Percentiles rank a stretch among this genome's conserved stretches.
phyloP scores from a whole-genome alignment of 2,329 filamentous ascomycete species.

The Apiospora pterosperma region DNA sequence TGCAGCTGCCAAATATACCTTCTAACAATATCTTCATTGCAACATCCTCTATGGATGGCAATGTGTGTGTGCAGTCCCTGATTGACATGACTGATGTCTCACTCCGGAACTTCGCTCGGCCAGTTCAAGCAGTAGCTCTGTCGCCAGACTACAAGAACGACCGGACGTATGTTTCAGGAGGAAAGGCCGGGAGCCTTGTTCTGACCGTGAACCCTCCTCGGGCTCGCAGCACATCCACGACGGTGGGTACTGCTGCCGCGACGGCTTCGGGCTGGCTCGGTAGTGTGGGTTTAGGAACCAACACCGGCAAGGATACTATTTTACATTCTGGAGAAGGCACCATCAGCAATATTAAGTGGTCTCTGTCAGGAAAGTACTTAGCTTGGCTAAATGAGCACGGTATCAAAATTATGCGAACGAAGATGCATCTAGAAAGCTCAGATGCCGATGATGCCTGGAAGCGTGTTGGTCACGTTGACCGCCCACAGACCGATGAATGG shows the following conservation, averaged over 20 bases:
- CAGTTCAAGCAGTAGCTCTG: conserved; percentile 87
- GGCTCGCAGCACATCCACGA: conserved; percentile 84
- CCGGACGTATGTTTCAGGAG: conserved; percentile 84
- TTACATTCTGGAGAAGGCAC: conserved; percentile 89
- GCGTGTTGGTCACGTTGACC: conserved; percentile 85
- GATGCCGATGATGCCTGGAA: conserved; percentile 90
- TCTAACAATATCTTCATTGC: conserved; percentile 93
- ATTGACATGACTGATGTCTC: conserved; percentile 87
- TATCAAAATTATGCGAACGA: conserved; percentile 95
- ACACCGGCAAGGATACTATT: conserved; percentile 78
- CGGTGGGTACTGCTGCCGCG: conserved; percentile 76
- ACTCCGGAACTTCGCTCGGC: conserved; percentile 87
- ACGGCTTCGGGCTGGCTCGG: conserved; percentile 89
- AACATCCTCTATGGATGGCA: conserved; percentile 91
- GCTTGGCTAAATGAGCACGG: conserved; percentile 96
- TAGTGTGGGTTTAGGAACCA: conserved; percentile 75
- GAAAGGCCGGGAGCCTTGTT: conserved; percentile 81
- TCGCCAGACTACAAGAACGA: conserved; percentile 94
- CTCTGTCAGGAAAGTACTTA: conserved; percentile 84
- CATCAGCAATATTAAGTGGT: conserved; percentile 94
- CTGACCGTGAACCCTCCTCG: conserved; percentile 77
- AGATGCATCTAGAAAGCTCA: conserved; percentile 71
- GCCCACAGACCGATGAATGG: conserved; percentile 83
- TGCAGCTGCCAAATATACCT: conserved; percentile 66
- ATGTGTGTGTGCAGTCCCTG: conserved; percentile 87